Conservation (phyloP, 2,329 filamentous ascomycete genomes). For the Trichoderma atrobrunneum region DNA sequence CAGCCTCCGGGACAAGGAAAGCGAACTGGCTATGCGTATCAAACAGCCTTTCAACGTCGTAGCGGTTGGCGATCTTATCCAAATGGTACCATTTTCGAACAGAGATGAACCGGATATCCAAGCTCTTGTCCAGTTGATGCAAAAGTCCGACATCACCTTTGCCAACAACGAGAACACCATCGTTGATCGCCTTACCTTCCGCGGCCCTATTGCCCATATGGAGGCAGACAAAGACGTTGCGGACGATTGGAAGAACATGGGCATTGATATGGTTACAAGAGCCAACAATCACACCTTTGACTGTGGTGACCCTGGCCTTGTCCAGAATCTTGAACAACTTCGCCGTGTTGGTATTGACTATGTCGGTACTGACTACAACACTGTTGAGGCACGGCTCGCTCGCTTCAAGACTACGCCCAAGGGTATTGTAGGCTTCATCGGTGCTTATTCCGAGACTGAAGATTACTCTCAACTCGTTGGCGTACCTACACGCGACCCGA, state of each 20-base stretch:
- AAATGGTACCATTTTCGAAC: background rate
- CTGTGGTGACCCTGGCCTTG: background rate
- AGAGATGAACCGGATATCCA: background rate
- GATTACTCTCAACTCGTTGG: slow-evolving; percentile 6
- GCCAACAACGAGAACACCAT: slow-evolving; percentile 14
- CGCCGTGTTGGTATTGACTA: slow-evolving; percentile 7
- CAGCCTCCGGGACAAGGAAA: slow-evolving; percentile 10
- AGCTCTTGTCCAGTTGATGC: slow-evolving; percentile 3
- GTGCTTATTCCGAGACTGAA: background rate
- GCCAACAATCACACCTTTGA: slow-evolving; percentile 6
- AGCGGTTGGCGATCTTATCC: slow-evolving; percentile 7
- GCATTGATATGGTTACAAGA: slow-evolving; percentile 11
- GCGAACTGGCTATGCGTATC: slow-evolving; percentile 7
- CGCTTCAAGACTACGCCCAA: slow-evolving; percentile 8
- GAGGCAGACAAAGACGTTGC: slow-evolving; percentile 4
- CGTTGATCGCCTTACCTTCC: slow-evolving; percentile 12
- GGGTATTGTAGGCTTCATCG: slow-evolving; percentile 3
- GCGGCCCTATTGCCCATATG: slow-evolving; percentile 2
- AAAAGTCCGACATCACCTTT: slow-evolving; percentile 6
- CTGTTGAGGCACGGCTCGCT: background rate
- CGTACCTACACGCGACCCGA: background rate
- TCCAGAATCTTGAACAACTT: slow-evolving; percentile 10
- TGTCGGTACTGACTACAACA: slow-evolving; percentile 3
- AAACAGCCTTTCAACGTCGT: slow-evolving; percentile 10
- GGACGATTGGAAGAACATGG: slow-evolving; percentile 8